Evolutionary conservation across 1,284 basidiomycete genomes (phyloP), one percentile per base, ranked within the genome.

Genomic region (Ganoderma lingzhi): DNA sequence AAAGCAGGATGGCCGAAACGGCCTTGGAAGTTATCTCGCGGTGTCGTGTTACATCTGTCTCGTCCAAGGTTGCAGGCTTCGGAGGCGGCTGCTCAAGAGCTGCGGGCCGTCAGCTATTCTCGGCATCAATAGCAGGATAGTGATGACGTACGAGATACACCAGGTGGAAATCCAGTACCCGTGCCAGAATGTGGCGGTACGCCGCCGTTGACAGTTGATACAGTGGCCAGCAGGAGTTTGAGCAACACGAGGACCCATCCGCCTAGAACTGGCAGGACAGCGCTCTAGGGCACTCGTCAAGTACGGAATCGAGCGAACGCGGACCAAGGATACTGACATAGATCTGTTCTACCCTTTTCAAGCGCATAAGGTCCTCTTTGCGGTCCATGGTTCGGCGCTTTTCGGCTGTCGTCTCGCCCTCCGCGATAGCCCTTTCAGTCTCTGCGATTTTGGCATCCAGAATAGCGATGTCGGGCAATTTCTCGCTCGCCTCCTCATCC

Each of bases 11-110:
- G 1, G 97, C 96, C 23, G 97, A 98, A 8, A 99, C 95, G 0
- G 96, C 96, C 82, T 99, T 99, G 6, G 95, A 96, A 0, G 96
- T 97, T 76, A 99, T 98, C 81, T 99, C 98, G 48, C 98, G 93
- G 81, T 99, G 98, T 6, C 98, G 90, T 44, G 92, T 92, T 53
- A 98, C 93, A 79, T 99, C 98, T 66, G 96, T 90, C 75, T 99
- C 98, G 73, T 99, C 97, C n/a, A 96, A 84, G 1, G 94, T 94
- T 4, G 90, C 93, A 0, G 93, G 91, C 1, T 92, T 90, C 0
- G 88, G 82, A 3, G 88, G 86, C 6, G 86, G 86, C 66, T 90
- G 90, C 65, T 92, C 90, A 68, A 87, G 83, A 15, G 89, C 90
- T 88, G 76, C 68, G 70, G 30, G 59, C 45, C 55, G 55, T 72